Base-by-base conservation (phyloP, 192 early-diverging fungal species). In the Coemansia sp. region DNA sequence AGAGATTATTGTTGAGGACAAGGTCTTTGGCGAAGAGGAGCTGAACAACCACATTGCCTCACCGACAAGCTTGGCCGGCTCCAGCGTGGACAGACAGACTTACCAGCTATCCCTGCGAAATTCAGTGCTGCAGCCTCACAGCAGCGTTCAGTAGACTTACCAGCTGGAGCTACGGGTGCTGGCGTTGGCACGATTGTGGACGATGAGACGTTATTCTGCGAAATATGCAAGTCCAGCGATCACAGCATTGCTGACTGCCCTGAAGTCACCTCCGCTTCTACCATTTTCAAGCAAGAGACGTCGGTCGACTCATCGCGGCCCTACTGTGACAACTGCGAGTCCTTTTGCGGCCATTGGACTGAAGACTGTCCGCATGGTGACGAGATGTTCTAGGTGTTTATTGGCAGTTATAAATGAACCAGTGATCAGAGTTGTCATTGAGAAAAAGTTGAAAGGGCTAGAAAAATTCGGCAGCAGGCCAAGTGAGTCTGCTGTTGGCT, bases 1-100 rank as follows among this genome's bases (percentile, higher is more conserved):
- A 32, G 91, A 91, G 59, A 78, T 84, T 19, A 57, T 92, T 57
- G 83, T 91, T 38, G 91, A 92, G 60, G 87, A 87, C 70, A 90
- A 87, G 67, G 85, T 88, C 27, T 92, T 92, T 70, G 82, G 81
- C 57, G 88, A 92, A 37, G 79, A 83, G 0, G 91, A 92, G 57
- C 69, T 90, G 2, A 88, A 87, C 61, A 84, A 89, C 39, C 84
- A 85, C 57, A 68, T 92, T 3, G 39, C 73, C 7, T 79, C 85
- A 21, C 84, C 52, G 64, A 54, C 8, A 83, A 87, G 61, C 37
- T 88, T 5, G 79, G 67, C 41, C 70, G 75, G 38, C 69, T 82
- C 35, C 35, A 6, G 11, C 19, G 15, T 8, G 51, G 51, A 10
- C 41, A 43, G 10, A 15, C 41, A 43, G 15, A 43, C 15, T 43